Base-by-base conservation (phyloP, 1,284 basidiomycete species). In the Naganishia sp. region DNA sequence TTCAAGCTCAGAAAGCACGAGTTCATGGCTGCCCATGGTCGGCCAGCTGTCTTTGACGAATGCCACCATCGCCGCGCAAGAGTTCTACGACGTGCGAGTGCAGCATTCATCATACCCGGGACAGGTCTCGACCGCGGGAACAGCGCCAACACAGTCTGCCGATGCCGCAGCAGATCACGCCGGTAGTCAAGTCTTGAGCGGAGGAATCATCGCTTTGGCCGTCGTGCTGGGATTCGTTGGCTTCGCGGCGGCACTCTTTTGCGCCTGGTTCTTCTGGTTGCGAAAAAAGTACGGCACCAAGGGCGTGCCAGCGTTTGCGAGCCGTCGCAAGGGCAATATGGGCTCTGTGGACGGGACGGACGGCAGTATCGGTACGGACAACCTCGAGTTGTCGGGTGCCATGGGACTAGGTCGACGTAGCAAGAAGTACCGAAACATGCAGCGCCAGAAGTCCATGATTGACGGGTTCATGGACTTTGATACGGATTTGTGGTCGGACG, bases 191-290 rank as follows among this genome's bases (percentile, higher is more conserved):
- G 77, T 75, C 11, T 69, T 74, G 2, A 72, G 70, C 5, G 73
- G 76, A 2, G 74, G 75, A 1, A 70, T 76, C 35, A 76, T 79
- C 39, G 75, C 75, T 69, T 18, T 73, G 53, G 67, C 70, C 54
- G 72, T 73, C 7, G 74, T 80, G 2, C 68, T 75, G 0, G 79
- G 76, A 3, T 76, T 77, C 62, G 75, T 79, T 56, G 73, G 74
- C 13, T 32, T 80, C 11, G 75, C 75, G 0, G 75, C 74, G 0
- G 72, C 52, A 2, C 70, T 74, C 1, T 79, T 79, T 67, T 76
- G 74, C 63, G 75, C 73, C 2, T 79, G 79, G 76, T 77, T 75
- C 72, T 78, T 78, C 72, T 77, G 75, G 72, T 72, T 75, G 10
- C 73, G 77, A 17, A 69, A 76, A 32, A 76, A 76, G 53, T 72